Evolutionary conservation across 1,284 basidiomycete species (phyloP).

Genomic region (Boletus sp.): DNA sequence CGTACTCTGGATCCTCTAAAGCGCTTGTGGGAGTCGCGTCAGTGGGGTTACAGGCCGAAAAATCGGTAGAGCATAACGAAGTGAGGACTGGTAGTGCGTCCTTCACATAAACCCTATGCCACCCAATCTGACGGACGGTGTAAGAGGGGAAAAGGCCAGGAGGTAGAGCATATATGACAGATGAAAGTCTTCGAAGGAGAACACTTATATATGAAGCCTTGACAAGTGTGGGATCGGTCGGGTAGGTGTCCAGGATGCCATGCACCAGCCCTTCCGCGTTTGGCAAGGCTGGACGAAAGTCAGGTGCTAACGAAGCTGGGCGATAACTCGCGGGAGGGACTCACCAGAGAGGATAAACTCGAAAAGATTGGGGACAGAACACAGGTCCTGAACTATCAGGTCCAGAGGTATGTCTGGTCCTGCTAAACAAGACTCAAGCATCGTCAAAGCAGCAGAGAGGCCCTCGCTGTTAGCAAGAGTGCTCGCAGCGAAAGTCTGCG

Average conservation of each 20-base stretch:
- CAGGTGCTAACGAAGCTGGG: neutral
- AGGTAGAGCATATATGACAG: conserved; percentile 22
- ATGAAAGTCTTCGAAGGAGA: conserved; percentile 23
- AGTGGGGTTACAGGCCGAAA: neutral
- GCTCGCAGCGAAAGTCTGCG: conserved; percentile 13
- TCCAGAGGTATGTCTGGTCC: conserved; percentile 23
- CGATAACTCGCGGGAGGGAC: neutral
- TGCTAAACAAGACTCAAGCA: conserved; percentile 31
- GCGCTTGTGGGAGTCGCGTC: neutral
- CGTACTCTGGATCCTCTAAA: conserved; percentile 2
- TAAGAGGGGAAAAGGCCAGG: conserved; percentile 11
- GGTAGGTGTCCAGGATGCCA: conserved; percentile 24
- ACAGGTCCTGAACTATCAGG: conserved; percentile 32
- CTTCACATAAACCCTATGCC: conserved; percentile 24
- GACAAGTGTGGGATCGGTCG: conserved; percentile 17
- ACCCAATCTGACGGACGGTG: conserved; percentile 13
- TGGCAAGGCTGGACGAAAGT: conserved; percentile 19
- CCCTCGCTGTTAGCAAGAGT: conserved; percentile 15
- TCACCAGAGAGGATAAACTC: conserved; percentile 31
- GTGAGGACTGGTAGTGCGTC: conserved; percentile 17
- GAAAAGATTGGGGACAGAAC: conserved; percentile 27
- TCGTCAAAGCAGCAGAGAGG: conserved; percentile 13
- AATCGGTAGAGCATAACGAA: conserved; percentile 17
- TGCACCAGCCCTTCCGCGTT: conserved; percentile 7
- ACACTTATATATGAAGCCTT: conserved; percentile 10